phyloP scores from a whole-genome alignment of 768 basidiomycete genomes.

The Vararia minispora region DNA sequence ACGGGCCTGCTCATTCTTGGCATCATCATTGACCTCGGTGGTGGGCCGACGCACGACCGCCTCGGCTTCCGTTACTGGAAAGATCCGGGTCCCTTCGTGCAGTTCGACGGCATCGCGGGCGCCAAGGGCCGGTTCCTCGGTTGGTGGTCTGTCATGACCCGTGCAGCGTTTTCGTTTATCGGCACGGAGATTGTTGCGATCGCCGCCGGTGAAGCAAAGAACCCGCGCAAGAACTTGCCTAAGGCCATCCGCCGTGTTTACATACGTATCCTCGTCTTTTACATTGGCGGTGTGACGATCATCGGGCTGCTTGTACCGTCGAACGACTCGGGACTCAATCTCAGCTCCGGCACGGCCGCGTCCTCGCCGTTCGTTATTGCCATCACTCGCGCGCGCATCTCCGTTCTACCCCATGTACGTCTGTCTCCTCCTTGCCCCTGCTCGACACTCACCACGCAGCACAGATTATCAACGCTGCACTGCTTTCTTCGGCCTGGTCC shows the following conservation, averaged over 20 bases:
- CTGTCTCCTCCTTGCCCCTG: not conserved
- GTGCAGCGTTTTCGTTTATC: constrained; percentile 46
- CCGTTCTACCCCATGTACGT: constrained; percentile 36
- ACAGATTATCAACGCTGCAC: constrained; percentile 18
- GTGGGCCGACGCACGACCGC: constrained; percentile 39
- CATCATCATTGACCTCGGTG: constrained; percentile 42
- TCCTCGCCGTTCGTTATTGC: constrained; percentile 51
- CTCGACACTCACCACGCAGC: not conserved
- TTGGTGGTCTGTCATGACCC: constrained; percentile 37
- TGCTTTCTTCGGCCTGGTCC: constrained; percentile 28
- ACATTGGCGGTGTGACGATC: constrained; percentile 29
- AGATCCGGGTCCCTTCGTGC: constrained; percentile 43
- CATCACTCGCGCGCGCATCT: constrained; percentile 43
- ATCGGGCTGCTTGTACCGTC: constrained; percentile 41
- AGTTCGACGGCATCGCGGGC: constrained; percentile 28
- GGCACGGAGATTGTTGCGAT: constrained; percentile 44
- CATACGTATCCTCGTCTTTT: constrained; percentile 39
- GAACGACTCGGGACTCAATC: constrained; percentile 29
- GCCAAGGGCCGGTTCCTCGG: constrained; percentile 37
- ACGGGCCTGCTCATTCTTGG: constrained; percentile 33
- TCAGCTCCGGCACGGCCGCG: constrained; percentile 28
- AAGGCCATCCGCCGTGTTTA: constrained; percentile 35
- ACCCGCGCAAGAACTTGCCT: constrained; percentile 34
- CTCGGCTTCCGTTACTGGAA: constrained; percentile 36
- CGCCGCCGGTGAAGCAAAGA: constrained; percentile 38